phyloP scores from a whole-genome alignment of 495 filamentous ascomycete genomes.

The Massariosphaeria phaeospora region DNA sequence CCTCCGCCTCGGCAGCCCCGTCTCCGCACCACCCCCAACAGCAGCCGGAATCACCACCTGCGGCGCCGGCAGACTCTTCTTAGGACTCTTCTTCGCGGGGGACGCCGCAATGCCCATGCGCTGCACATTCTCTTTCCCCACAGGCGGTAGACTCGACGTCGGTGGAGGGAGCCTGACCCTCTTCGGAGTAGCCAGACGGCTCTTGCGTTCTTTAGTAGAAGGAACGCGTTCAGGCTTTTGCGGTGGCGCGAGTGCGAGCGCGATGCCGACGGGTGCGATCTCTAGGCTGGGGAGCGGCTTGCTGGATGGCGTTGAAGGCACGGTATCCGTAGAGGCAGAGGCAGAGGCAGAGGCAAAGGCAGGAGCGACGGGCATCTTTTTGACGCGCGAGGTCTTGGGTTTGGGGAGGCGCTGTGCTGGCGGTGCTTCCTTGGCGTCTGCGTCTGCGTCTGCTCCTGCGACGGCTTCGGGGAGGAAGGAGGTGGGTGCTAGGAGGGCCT shows the following conservation, averaged over 20 bases:
- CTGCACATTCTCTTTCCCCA: conserved; percentile 27
- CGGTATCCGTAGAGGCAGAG: neutral
- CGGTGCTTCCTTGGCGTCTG: conserved; percentile 21
- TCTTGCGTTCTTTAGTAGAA: conserved; percentile 29
- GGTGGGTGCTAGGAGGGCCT: conserved; percentile 27
- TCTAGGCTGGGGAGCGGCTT: neutral
- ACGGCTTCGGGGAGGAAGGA: conserved; percentile 20
- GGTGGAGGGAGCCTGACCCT: conserved; percentile 20
- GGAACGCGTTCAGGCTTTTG: no score
- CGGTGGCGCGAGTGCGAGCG: neutral
- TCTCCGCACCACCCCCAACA: conserved; percentile 17
- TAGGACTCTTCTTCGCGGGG: conserved; percentile 25
- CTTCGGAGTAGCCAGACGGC: conserved; percentile 25
- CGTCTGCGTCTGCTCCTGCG: no score
- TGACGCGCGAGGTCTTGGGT: conserved; percentile 5
- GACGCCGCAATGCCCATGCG: neutral
- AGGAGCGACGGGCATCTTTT: conserved; percentile 21
- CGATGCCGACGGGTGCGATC: conserved; percentile 3
- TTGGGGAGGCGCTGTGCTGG: conserved; percentile 12
- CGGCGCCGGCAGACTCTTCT: neutral
- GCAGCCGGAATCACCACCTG: conserved; percentile 8
- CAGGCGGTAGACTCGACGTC: neutral
- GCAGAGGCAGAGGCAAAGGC: no score
- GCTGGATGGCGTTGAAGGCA: neutral
- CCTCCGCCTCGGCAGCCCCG: conserved; percentile 26